These are phyloP conservation scores for Dalbergia oliveri DNA, from an alignment of 306 rosid genomes.

Conservation along the genomic window DNA sequence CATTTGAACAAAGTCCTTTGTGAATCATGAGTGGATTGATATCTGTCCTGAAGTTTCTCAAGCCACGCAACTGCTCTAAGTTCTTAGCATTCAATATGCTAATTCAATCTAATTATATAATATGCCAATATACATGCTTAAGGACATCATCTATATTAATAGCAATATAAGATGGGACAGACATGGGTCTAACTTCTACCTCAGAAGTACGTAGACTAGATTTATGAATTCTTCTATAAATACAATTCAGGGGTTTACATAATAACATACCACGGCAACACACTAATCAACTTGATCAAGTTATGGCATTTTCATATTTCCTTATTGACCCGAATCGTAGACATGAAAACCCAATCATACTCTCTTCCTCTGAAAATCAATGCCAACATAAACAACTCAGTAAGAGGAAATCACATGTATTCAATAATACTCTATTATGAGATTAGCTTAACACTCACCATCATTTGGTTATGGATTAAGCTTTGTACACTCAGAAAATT, in stretches of 20 bases:
- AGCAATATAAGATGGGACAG: too few species aligned
- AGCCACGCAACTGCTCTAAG: neutral
- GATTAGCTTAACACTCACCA: slow-evolving; percentile 57
- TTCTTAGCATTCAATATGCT: neutral
- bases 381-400: neutral
- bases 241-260: too few species aligned
- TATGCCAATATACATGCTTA: too few species aligned
- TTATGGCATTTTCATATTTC: too few species aligned
- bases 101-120: neutral
- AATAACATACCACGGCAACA: too few species aligned
- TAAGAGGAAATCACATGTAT: neutral
- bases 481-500: slow-evolving; percentile 90
- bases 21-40: neutral
- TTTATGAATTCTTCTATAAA: too few species aligned
- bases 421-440: neutral
- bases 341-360: slow-evolving; percentile 78
- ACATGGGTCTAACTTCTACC: too few species aligned
- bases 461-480: slow-evolving; percentile 86
- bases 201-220: too few species aligned
- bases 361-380: slow-evolving; percentile 51
- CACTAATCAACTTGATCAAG: too few species aligned
- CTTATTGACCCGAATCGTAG: too few species aligned
- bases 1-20: neutral
- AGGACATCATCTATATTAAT: too few species aligned
- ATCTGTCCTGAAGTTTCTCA: neutral